Conservation (phyloP, 2,329 filamentous ascomycete species). For the Fusarium sterilihyphosum region DNA sequence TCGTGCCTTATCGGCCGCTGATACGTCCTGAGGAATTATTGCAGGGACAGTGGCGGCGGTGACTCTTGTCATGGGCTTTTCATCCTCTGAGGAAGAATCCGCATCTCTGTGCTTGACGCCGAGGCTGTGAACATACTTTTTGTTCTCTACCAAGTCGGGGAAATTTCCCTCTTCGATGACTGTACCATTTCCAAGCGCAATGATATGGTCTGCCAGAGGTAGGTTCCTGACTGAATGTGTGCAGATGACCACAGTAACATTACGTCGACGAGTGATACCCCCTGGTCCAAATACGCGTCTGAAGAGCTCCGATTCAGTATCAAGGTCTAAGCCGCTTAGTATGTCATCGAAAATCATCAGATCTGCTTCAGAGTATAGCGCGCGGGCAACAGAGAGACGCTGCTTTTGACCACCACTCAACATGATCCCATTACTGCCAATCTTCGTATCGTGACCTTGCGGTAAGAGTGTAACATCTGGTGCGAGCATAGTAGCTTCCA, state of each 20-base stretch:
- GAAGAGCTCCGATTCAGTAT: conserved; percentile 57
- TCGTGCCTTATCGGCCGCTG: conserved; percentile 37
- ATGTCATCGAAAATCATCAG: conserved; percentile 58
- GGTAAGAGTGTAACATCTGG: conserved; percentile 47
- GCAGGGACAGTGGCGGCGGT: not conserved
- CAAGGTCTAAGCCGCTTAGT: conserved; percentile 55
- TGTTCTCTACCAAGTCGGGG: conserved; percentile 42
- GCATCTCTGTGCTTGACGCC: conserved; percentile 42
- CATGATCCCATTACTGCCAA: conserved; percentile 55
- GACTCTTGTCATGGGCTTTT: not conserved
- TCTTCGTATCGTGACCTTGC: conserved; percentile 49
- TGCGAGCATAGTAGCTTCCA: conserved; percentile 48
- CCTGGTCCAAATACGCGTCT: conserved; percentile 52
- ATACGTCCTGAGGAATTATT: not conserved
- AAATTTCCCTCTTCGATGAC: conserved; percentile 55
- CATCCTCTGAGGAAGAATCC: not conserved
- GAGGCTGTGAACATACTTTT: conserved; percentile 52
- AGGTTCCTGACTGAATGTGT: conserved; percentile 48
- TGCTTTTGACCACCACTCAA: conserved; percentile 55
- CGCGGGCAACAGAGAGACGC: conserved; percentile 53
- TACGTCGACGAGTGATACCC: conserved; percentile 52
- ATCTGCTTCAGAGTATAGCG: conserved; percentile 53
- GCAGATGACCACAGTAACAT: conserved; percentile 54
- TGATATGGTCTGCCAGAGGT: conserved; percentile 56
- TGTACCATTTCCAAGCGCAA: conserved; percentile 55